Base-by-base conservation (phyloP, 163 green algal species). In the Scenedesmus sp. region DNA sequence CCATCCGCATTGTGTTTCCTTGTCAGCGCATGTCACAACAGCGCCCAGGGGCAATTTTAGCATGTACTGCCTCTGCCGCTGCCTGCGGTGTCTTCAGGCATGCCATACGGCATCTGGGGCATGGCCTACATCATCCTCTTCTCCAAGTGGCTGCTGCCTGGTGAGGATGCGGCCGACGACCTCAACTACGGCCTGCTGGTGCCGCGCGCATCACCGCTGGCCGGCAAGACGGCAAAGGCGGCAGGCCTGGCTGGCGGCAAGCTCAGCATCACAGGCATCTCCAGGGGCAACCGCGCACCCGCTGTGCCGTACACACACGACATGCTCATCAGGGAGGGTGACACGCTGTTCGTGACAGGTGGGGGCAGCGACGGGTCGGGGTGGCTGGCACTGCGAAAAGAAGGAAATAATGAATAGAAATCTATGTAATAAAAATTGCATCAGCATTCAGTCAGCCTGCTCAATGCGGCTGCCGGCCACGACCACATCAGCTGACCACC, bases 61-160 rank as follows among this genome's bases (percentile, higher is more conserved):
- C 73, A 35, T 18, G 40, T 85, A 44, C 80, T 70, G 80, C 43
- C 70, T 7, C 43, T 40, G 80, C 80, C 24, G 26, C 44, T 22
- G 43, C 3, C 78, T 37, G 73, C 65, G 43, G 1, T 84, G 12
- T 15, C 51, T 61, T 22, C 51, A 72, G 59, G 59, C 59, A 22
- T 72, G 59, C 59, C 59, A 9, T 72, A 72, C 12, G 76, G 6
- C 76, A 83, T 72, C 81, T 87, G 81, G 87, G 85, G 88, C 59
- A 89, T 92, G 80, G 88, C 88, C 26, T 92, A 92, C 88, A 92
- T 92, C 81, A 53, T 92, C 37, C 33, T 92, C 24, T 92, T 92
- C 88, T 85, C 61, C 65, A 91, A 86, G 87, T 91, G 59, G 61
- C 68, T 92, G 81, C 81, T 92, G 46, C 88, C 88, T 22, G 88